Conservation (phyloP, 345 rosid species). For the Linum usitatissimum region DNA sequence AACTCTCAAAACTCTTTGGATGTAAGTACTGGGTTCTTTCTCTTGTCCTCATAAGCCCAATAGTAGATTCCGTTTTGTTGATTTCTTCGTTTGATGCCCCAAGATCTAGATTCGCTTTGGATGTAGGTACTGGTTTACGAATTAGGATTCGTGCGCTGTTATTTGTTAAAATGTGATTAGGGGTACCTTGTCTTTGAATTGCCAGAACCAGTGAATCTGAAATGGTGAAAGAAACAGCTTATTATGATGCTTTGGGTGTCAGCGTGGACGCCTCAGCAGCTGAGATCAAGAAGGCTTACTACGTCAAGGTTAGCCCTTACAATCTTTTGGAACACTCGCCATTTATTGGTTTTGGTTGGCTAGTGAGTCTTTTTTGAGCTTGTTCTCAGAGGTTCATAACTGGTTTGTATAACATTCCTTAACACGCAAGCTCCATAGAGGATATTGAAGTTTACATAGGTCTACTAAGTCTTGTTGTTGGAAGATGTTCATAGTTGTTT, state of each 20-base stretch:
- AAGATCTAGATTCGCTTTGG: neutral
- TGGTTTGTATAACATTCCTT: too few species aligned
- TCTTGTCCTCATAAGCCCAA: neutral
- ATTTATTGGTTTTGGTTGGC: too few species aligned
- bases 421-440: too few species aligned
- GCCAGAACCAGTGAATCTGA: neutral
- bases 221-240: conserved; percentile 68
- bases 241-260: conserved; percentile 70
- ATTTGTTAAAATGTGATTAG: neutral
- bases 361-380: too few species aligned
- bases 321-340: neutral
- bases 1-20: neutral
- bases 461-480: too few species aligned
- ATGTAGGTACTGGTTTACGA: too few species aligned
- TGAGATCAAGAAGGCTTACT: conserved; percentile 90
- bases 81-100: neutral
- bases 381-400: too few species aligned
- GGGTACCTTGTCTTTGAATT: neutral
- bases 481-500: too few species aligned
- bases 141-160: neutral
- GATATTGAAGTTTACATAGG: too few species aligned
- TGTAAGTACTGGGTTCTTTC: neutral
- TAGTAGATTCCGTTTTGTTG: neutral
- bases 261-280: conserved; percentile 52
- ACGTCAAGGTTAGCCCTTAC: conserved; percentile 45